Evolutionary conservation across 1,284 basidiomycete genomes (phyloP), one percentile per base, ranked within the genome.

Genomic region (Leucoagaricus sp.): DNA sequence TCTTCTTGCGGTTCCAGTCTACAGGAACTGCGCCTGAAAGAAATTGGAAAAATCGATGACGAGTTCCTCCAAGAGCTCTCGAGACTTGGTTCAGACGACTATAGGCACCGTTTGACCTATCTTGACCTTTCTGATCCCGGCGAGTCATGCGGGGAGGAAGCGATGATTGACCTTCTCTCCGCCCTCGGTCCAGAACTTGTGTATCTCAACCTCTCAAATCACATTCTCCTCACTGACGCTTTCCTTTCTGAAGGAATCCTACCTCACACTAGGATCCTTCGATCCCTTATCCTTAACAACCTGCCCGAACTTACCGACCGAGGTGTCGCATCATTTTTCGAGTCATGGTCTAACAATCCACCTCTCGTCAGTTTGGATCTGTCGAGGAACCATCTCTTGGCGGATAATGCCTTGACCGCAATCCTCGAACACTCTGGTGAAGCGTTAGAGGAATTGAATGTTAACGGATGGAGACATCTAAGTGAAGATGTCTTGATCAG

Each of bases 391-490:
- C 73, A 77, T 56, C 71, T 76, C 13, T 75, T 96, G 5, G 75
- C 78, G 13, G 78, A 79, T 33, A 72, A 72, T 1, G 80, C 93
- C 0, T 76, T 98, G 3, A 64, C 65, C 0, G 84, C 87, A 9
- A 65, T 97, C 23, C 69, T 97, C 29, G 68, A 71, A 9, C 93
- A 96, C 65, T 93, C 91, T 2, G 87, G 87, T 0, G 44, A 63
- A 4, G 71, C 75, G 1, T 74, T 98, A n/a, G 73, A 79, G 49
- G 67, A 77, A 25, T 78, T 98, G 25, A 83, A 84, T 61, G 81
- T 99, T 63, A 92, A 95, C 58, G 89, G 84, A 36, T 92, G 85
- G 90, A 87, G 82, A 65, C 76, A 79, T 0, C 77, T 86, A 1
- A 79, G 81, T 0, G 77, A 81, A 31, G 81, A 83, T 9, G 79